Conservation (phyloP, 441 rosid species). For the Geranium incanum region DNA sequence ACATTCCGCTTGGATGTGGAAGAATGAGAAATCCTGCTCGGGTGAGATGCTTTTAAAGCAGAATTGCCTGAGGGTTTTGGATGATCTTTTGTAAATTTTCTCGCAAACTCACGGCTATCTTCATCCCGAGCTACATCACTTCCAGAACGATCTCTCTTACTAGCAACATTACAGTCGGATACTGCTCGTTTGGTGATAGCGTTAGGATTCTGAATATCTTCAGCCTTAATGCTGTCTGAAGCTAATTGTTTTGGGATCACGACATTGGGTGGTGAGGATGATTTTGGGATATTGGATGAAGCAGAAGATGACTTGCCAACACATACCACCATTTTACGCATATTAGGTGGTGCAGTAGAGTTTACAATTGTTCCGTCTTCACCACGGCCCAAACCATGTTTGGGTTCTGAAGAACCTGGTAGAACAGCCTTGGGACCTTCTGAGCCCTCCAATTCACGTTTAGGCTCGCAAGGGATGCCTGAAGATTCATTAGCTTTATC, state of each 20-base stretch:
- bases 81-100: conserved; percentile 40
- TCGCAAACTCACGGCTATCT: conserved; percentile 32
- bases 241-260: conserved; percentile 32
- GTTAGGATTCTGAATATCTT: conserved; percentile 34
- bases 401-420: conserved; percentile 33
- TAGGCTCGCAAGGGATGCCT: conserved; percentile 23
- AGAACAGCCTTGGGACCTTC: conserved; percentile 29
- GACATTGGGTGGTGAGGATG: conserved; percentile 30
- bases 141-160: conserved; percentile 39
- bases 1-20: conserved; percentile 36
- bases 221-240: conserved; percentile 36
- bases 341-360: conserved; percentile 30
- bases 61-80: conserved; percentile 32
- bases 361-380: conserved; percentile 30
- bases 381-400: conserved; percentile 27
- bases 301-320: conserved; percentile 39
- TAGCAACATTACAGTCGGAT: conserved; percentile 29
- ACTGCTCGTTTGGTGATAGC: conserved; percentile 27
- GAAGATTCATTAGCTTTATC: conserved; percentile 29
- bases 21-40: conserved; percentile 43
- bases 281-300: conserved; percentile 29
- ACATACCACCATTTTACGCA: conserved; percentile 35
- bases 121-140: conserved; percentile 35
- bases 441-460: conserved; percentile 31
- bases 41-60: conserved; percentile 32